Conservation (phyloP, 2,329 filamentous ascomycete genomes). For the Leptodontidium sp. region DNA sequence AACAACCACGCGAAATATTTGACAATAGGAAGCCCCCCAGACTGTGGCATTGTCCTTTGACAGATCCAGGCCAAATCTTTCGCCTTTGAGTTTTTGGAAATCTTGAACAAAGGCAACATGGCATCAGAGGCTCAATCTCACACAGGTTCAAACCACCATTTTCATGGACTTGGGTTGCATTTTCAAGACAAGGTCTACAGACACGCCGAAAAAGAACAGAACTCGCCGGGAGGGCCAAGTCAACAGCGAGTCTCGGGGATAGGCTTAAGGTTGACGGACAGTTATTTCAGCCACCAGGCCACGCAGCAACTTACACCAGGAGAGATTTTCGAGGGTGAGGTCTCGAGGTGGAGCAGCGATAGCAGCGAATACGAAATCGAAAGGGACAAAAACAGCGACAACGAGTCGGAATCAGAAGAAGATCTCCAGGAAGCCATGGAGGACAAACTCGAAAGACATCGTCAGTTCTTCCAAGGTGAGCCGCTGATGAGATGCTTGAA, state of each 20-base stretch:
- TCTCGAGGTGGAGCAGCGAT: constrained; percentile 15
- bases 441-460: constrained; percentile 32
- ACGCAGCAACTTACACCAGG: not conserved
- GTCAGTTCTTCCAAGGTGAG: constrained; percentile 31
- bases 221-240: too few species aligned
- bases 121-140: not conserved
- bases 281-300: not conserved
- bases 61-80: not conserved
- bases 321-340: not conserved
- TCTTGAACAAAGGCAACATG: not conserved
- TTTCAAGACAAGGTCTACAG: not conserved
- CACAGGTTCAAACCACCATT: not conserved
- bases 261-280: not conserved
- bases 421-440: constrained; percentile 21
- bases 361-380: constrained; percentile 8
- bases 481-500: constrained; percentile 35
- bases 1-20: too few species aligned
- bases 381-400: not conserved
- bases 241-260: too few species aligned
- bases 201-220: not conserved
- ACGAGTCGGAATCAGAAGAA: not conserved
- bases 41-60: not conserved
- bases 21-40: not conserved
- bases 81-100: not conserved
- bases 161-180: not conserved